phyloP scores from a whole-genome alignment of 495 filamentous ascomycete genomes.

The Penicilliopsis zonata region DNA sequence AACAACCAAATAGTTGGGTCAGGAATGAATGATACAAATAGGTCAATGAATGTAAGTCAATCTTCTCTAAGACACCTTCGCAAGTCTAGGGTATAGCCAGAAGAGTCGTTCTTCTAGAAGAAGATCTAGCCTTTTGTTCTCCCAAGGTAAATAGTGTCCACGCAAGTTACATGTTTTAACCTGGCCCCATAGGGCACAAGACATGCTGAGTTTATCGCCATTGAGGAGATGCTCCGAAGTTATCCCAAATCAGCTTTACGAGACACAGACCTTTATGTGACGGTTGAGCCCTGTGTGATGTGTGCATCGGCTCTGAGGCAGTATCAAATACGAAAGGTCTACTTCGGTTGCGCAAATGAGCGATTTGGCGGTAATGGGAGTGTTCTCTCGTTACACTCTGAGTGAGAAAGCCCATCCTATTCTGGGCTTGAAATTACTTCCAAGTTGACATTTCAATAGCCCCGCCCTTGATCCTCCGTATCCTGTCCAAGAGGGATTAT shows the following conservation, averaged over 20 bases:
- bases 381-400: constrained; percentile 73
- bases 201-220: constrained; percentile 86
- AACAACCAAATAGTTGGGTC: constrained; percentile 59
- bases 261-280: constrained; percentile 81
- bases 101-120: not conserved
- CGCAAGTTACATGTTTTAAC: constrained; percentile 4
- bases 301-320: constrained; percentile 89
- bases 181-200: constrained; percentile 69
- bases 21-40: constrained; percentile 95
- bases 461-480: constrained; percentile 56
- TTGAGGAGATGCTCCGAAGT: constrained; percentile 46
- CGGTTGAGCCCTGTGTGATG: constrained; percentile 97
- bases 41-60: constrained; percentile 53
- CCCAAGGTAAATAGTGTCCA: not conserved
- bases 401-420: constrained; percentile 29
- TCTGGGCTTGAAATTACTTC: not conserved
- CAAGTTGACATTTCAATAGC: constrained; percentile 20
- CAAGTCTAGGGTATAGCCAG: not conserved
- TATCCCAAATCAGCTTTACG: constrained; percentile 49
- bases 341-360: constrained; percentile 91
- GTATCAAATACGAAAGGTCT: constrained; percentile 68
- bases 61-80: not conserved
- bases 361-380: constrained; percentile 93
- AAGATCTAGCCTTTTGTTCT: constrained; percentile 2
- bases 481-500: constrained; percentile 69